Evolutionary conservation across 2,329 filamentous ascomycete species (phyloP), one percentile per base, ranked within the genome.

Genomic region (Onygena corvina): DNA sequence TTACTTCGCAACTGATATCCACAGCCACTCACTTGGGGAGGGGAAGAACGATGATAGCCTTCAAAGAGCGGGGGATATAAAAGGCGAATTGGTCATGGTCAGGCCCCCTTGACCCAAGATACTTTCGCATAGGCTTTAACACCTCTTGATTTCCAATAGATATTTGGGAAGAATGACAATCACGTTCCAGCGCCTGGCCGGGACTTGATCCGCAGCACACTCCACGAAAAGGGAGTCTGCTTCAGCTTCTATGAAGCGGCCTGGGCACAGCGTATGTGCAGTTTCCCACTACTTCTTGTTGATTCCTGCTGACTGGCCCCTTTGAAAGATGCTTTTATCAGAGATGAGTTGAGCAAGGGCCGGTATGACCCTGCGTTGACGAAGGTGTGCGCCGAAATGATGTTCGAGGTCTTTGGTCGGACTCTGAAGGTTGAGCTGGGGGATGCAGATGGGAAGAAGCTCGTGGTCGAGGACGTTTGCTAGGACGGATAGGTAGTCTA

Each of bases 1-100:
- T 64, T 96, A 88, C 71, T 95, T 95, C 67, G 87, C 86, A 6
- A 95, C 89, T 4, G 90, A 95, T 68, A 81, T 95, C 47, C 90
- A 95, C 71, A 79, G 74, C 54, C 76, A 78, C 50, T 86, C 82
- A 6, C 76, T 96, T 1, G 90, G 87, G 20, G 76, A 78, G 52
- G 70, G 77, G 56, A 77, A 78, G 63, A 72, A 71, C 18, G 81
- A 85, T 60, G 76, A 84, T 59, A 77, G 73, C 55, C 62, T 86
- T 40, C 66, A 70, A 12, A 65, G 80, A 42, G 75, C 86, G 12
- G 63, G 67, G 4, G 79, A 83, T 56, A 83, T 94, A 64, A 80
- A 80, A 61, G 84, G 79, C 12, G 89, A 95, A 65, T 69, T 92
- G 12, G 75, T 86, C 52, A 84, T 94, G 80, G 73, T 76, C 54